Percentiles rank a stretch among this genome's conserved stretches.
Evolutionary conservation across 1,284 basidiomycete species (phyloP).

Genomic region (Somion occarium): DNA sequence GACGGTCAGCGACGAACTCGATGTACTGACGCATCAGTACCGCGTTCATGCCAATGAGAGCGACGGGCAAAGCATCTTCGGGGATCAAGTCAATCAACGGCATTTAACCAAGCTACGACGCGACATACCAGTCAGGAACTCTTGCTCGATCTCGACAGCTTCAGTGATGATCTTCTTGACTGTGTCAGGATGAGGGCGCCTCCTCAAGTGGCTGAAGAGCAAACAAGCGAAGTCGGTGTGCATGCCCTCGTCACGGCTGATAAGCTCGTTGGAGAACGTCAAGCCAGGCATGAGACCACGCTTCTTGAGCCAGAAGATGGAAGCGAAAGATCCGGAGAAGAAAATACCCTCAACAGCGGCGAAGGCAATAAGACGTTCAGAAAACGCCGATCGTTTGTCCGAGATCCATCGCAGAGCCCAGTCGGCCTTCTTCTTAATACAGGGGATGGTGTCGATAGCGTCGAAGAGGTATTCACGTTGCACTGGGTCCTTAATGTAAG

Average conservation of each 20-base stretch:
- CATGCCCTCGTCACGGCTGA: slow-evolving; percentile 96
- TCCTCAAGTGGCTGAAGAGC: slow-evolving; percentile 83
- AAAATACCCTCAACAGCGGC: slow-evolving; percentile 99
- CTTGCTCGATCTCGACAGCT: slow-evolving; percentile 66
- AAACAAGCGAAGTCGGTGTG: slow-evolving; percentile 98
- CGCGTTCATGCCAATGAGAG: slow-evolving; percentile 82
- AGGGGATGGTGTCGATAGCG: slow-evolving; percentile 92
- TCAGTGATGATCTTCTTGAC: slow-evolving; percentile 65
- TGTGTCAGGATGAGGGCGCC: slow-evolving; percentile 77
- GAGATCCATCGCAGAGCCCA: slow-evolving; percentile 96
- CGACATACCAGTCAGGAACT: slow-evolving; percentile 51
- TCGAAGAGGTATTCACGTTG: slow-evolving; percentile 90
- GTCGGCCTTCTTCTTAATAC: slow-evolving; percentile 88
- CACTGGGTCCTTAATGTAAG: slow-evolving; percentile 89
- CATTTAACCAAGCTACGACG: neutral
- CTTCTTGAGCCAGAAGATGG: slow-evolving; percentile 99
- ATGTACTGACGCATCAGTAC: slow-evolving; percentile 93
- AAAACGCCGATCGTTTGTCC: slow-evolving; percentile 81
- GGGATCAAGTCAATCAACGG: neutral
- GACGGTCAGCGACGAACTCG: slow-evolving; percentile 93
- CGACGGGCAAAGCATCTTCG: slow-evolving; percentile 66
- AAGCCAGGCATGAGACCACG: slow-evolving; percentile 97
- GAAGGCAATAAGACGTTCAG: slow-evolving; percentile 91
- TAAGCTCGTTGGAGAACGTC: slow-evolving; percentile 96
- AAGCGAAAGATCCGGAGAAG: slow-evolving; percentile 93